Percentiles rank a stretch among this genome's conserved stretches.
Conservation (phyloP, 371 early-diverging fungal genomes). For the Mortierella sp. region DNA sequence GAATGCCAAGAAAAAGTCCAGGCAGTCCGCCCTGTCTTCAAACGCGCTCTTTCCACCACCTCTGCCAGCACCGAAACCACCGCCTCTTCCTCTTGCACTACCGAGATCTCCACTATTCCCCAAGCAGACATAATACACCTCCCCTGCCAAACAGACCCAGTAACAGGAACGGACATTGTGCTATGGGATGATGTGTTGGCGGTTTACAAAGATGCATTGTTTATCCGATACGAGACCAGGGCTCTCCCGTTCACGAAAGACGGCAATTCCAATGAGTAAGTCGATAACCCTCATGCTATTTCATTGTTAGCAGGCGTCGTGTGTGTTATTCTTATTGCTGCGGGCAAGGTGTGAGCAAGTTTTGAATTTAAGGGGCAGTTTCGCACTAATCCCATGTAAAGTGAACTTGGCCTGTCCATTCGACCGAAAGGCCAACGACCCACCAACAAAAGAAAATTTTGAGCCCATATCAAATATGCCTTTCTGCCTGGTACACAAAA, state of each 20-base stretch:
- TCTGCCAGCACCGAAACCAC: no score
- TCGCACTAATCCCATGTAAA: no score
- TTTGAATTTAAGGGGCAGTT: no score
- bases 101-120: no score
- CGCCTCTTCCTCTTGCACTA: not conserved
- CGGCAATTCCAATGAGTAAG: not conserved
- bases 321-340: not conserved
- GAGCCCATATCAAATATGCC: not conserved
- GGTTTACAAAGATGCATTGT: conserved; percentile 1
- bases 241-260: not conserved
- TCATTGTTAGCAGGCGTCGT: not conserved
- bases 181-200: not conserved
- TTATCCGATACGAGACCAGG: not conserved
- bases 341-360: no score
- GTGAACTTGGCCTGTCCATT: not conserved
- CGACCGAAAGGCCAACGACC: not conserved
- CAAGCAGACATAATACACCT: not conserved
- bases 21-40: conserved; percentile 5
- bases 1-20: not conserved
- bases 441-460: not conserved
- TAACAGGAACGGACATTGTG: not conserved
- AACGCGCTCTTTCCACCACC: not conserved
- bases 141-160: not conserved
- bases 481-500: not conserved
- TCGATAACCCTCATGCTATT: not conserved